Conservation (phyloP, 306 rosid genomes). For the Potentilla sterilis region DNA sequence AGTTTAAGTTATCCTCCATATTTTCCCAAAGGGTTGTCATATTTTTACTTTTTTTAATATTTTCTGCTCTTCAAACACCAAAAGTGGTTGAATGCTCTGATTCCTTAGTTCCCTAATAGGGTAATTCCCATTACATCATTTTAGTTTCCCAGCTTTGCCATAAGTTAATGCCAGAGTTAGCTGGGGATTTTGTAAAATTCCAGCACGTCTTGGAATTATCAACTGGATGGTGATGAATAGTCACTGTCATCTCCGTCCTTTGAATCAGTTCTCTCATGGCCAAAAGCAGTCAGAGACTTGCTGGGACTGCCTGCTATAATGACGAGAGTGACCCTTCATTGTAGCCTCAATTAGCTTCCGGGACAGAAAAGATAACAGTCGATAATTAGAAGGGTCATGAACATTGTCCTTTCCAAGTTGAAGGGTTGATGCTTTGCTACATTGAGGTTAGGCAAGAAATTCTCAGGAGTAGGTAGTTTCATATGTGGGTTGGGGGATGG, state of each 20-base stretch:
- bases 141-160: not conserved
- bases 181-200: not conserved
- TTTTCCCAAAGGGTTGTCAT: not conserved
- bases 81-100: conserved; percentile 3
- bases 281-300: conserved; percentile 87
- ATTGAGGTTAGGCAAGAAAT: no score
- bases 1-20: not conserved
- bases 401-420: no score
- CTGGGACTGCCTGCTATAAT: conserved; percentile 42
- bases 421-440: no score
- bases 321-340: conserved; percentile 83
- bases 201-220: conserved; percentile 52
- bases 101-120: conserved; percentile 27
- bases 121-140: conserved; percentile 4
- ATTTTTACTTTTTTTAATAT: not conserved
- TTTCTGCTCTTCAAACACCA: not conserved
- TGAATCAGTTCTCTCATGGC: conserved; percentile 78
- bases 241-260: conserved; percentile 84
- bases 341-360: conserved; percentile 37
- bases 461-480: no score
- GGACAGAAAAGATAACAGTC: conserved; percentile 23
- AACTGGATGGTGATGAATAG: conserved; percentile 70
- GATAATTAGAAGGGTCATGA: no score
- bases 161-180: not conserved
- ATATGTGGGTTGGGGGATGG: no score